phyloP scores from a whole-genome alignment of 2,329 filamentous ascomycete species.

The Claviceps spartinae region DNA sequence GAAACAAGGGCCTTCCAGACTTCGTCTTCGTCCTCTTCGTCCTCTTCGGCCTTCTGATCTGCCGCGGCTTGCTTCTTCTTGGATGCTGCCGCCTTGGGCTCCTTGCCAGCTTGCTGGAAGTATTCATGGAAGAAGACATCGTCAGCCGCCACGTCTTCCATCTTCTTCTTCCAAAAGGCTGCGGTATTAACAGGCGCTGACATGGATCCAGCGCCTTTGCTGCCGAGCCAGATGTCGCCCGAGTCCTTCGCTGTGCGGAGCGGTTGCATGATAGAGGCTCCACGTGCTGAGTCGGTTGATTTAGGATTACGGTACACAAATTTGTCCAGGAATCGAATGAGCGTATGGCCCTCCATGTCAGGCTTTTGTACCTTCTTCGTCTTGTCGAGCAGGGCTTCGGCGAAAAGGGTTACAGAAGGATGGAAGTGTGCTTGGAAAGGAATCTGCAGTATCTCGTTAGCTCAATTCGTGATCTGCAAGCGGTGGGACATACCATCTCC shows the following conservation, averaged over 20 bases:
- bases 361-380: conserved; percentile 72
- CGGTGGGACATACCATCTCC: conserved; percentile 54
- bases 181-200: conserved; percentile 59
- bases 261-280: conserved; percentile 93
- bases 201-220: conserved; percentile 28
- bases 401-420: conserved; percentile 79
- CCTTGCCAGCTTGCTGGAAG: conserved; percentile 64
- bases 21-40: conserved; percentile 56
- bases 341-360: conserved; percentile 75
- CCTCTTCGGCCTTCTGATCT: conserved; percentile 32
- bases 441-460: conserved; percentile 13
- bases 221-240: conserved; percentile 43
- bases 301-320: conserved; percentile 97
- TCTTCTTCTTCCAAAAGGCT: conserved; percentile 80
- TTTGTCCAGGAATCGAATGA: conserved; percentile 92
- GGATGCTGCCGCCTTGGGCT: conserved; percentile 36
- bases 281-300: conserved; percentile 51
- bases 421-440: conserved; percentile 59
- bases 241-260: conserved; percentile 41
- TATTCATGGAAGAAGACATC: conserved; percentile 98
- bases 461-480: neutral
- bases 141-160: conserved; percentile 75
- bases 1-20: conserved; percentile 87
- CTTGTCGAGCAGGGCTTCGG: conserved; percentile 54
- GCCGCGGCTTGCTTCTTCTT: conserved; percentile 40